Percentiles rank a stretch among this genome's conserved stretches.
These are phyloP conservation scores for Gnomoniopsis sp. DNA, from an alignment of 2,329 filamentous ascomycete species.

Conservation along the genomic window DNA sequence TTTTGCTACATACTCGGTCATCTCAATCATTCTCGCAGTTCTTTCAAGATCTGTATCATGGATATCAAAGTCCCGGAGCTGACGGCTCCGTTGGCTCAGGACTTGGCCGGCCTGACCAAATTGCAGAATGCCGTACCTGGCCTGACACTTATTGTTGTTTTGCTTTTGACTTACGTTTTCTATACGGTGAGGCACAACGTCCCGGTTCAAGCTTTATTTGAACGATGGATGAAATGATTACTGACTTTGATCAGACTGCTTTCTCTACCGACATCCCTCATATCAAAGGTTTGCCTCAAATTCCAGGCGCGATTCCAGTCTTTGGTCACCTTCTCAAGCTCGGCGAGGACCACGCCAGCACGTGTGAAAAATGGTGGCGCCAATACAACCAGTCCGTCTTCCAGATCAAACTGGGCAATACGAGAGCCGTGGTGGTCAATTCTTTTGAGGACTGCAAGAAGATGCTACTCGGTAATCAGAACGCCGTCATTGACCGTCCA, in stretches of 20 bases:
- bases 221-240: neutral
- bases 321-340: conserved; percentile 48
- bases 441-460: conserved; percentile 49
- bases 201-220: too few species aligned
- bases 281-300: conserved; percentile 46
- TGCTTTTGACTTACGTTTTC: conserved; percentile 2
- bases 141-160: conserved; percentile 2
- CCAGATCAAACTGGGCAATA: conserved; percentile 52
- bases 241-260: conserved; percentile 22
- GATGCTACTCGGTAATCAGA: conserved; percentile 46
- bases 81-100: neutral
- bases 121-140: neutral
- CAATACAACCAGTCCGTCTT: conserved; percentile 45
- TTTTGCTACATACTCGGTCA: too few species aligned
- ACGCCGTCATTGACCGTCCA: conserved; percentile 46
- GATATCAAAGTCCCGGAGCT: neutral
- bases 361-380: conserved; percentile 48
- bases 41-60: neutral
- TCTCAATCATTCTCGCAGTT: too few species aligned
- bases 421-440: conserved; percentile 48
- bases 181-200: conserved; percentile 11
- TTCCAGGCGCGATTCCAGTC: conserved; percentile 47
- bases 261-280: conserved; percentile 43
- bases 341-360: conserved; percentile 50
- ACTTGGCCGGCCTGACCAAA: neutral